Conservation (phyloP, 495 filamentous ascomycete genomes). For the Penicillium waksmanii region DNA sequence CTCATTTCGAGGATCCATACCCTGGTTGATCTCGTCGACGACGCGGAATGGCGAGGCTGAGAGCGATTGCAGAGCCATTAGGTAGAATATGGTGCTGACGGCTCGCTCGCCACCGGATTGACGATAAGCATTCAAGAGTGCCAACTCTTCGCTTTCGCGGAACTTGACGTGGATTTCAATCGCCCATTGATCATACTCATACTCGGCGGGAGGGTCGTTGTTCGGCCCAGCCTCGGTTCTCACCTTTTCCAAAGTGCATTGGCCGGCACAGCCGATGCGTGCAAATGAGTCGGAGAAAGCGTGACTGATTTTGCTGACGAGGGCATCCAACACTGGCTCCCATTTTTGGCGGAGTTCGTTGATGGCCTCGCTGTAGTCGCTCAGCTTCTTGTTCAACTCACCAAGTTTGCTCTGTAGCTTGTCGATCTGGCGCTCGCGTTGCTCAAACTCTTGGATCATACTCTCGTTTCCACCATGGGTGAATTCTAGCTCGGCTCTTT, state of each 20-base stretch:
- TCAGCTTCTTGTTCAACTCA: conserved; percentile 48
- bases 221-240: conserved; percentile 39
- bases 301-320: conserved; percentile 80
- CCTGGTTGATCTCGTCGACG: conserved; percentile 99
- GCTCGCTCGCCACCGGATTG: conserved; percentile 96
- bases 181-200: conserved; percentile 88
- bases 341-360: conserved; percentile 61
- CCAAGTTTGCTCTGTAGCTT: conserved; percentile 54
- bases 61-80: conserved; percentile 95
- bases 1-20: conserved; percentile 98
- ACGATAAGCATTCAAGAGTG: conserved; percentile 83
- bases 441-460: conserved; percentile 78
- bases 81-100: conserved; percentile 97
- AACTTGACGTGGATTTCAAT: conserved; percentile 95
- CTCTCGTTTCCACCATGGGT: conserved; percentile 78
- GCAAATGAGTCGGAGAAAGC: conserved; percentile 90
- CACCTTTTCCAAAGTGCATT: conserved; percentile 68
- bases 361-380: conserved; percentile 59
- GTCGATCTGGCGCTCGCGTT: conserved; percentile 63
- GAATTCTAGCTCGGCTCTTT: conserved; percentile 73
- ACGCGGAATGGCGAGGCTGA: conserved; percentile 98
- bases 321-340: conserved; percentile 82
- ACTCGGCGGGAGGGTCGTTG: conserved; percentile 58
- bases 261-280: conserved; percentile 93
- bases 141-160: conserved; percentile 81